phyloP scores from a whole-genome alignment of 371 early-diverging fungal genomes.

The Catenaria anguillulae region DNA sequence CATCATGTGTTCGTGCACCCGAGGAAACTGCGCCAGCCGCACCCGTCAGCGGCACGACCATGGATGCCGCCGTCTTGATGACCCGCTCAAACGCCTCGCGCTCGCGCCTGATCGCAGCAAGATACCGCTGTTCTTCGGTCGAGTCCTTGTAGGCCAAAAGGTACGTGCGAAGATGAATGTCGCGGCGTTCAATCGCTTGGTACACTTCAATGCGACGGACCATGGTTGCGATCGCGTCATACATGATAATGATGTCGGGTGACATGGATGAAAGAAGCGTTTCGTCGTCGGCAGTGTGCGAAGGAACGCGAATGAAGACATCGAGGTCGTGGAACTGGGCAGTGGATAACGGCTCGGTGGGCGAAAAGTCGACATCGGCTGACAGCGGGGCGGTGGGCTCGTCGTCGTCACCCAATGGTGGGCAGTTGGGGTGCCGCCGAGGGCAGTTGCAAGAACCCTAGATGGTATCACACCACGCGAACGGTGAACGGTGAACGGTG shows the following conservation, averaged over 20 bases:
- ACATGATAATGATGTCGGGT: conserved; percentile 74
- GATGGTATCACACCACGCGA: too few species aligned
- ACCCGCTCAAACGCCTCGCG: conserved; percentile 86
- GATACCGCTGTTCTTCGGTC: conserved; percentile 85
- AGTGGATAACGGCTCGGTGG: too few species aligned
- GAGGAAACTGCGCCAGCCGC: background rate
- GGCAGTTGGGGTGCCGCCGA: too few species aligned
- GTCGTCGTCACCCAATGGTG: too few species aligned
- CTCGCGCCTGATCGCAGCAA: conserved; percentile 69
- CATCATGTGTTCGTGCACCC: background rate
- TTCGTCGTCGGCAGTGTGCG: conserved; percentile 18
- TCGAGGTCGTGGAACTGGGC: background rate
- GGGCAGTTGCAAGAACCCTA: too few species aligned
- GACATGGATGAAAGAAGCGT: conserved; percentile 47
- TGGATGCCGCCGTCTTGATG: conserved; percentile 54
- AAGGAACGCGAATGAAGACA: background rate
- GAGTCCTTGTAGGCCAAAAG: conserved; percentile 87
- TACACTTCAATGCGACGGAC: conserved; percentile 61
- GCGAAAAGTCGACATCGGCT: too few species aligned
- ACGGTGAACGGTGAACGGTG: too few species aligned
- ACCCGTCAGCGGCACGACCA: background rate
- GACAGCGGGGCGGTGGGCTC: too few species aligned
- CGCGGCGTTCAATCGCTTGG: conserved; percentile 31
- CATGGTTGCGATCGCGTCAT: conserved; percentile 74
- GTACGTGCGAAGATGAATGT: conserved; percentile 52